Conservation (phyloP, 2,329 filamentous ascomycete genomes). For the Aspergillus ochraceoroseus region DNA sequence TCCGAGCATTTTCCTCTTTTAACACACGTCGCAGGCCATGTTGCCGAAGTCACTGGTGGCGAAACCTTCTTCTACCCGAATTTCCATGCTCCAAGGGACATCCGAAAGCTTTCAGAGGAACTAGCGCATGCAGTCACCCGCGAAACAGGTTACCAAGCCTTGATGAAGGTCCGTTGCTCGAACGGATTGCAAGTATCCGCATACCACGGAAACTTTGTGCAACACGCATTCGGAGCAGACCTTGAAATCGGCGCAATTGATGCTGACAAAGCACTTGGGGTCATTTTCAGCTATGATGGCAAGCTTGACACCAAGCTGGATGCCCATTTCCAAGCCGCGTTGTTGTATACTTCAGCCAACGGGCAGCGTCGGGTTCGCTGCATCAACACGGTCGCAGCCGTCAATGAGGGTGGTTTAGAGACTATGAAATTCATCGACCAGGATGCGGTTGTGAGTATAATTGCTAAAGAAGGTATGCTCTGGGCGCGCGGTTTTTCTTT, state of each 20-base stretch:
- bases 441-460: constrained; percentile 79
- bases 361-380: constrained; percentile 89
- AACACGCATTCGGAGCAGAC: constrained; percentile 91
- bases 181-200: constrained; percentile 87
- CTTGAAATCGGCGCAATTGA: constrained; percentile 90
- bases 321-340: constrained; percentile 91
- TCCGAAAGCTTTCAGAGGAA: constrained; percentile 75
- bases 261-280: constrained; percentile 85
- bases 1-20: neutral
- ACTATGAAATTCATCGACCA: constrained; percentile 91
- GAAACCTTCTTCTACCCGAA: constrained; percentile 97
- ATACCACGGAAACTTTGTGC: constrained; percentile 96
- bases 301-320: constrained; percentile 96
- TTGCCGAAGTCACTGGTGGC: constrained; percentile 83
- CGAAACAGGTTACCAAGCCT: constrained; percentile 88
- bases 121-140: constrained; percentile 79
- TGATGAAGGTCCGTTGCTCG: constrained; percentile 98
- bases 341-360: constrained; percentile 87
- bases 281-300: constrained; percentile 91
- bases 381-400: constrained; percentile 86
- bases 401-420: constrained; percentile 78
- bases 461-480: constrained; percentile 71
- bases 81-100: constrained; percentile 82
- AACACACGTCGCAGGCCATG: constrained; percentile 56
- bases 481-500: constrained; percentile 1